Base-by-base conservation (phyloP, 345 rosid genomes). In the Gossypium longicalyx region DNA sequence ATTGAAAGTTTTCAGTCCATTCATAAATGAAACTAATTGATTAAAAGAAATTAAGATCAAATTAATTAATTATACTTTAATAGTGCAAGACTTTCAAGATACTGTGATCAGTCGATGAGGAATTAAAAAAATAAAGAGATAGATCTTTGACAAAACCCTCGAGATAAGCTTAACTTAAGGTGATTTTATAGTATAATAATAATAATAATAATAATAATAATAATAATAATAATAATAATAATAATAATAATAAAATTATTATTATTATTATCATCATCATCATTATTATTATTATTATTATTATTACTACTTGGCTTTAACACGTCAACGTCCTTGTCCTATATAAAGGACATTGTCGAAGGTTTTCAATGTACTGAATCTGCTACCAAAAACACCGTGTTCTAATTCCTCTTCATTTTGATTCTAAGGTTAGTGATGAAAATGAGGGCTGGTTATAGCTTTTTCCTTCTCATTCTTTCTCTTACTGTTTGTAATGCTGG, bases 401-500 rank as follows among this genome's bases (percentile, higher is more conserved):
- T 67, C 9, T 34, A 34, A 34, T 20, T 34, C 41, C 41, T 34
- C 41, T 34, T 34, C 41, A 34, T 34, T 34, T 34, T 34, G 7
- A 4, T 34, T 34, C 41, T 1, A 34, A 34, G 41, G 41, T 34
- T 34, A 57, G 15, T 20, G 34, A 25, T 67, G 70, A 49, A 23
- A 48, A 68, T 68, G 58, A 68, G 10, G 22, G 22, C 57, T 68
- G 43, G 22, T 9, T 23, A 48, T 16, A 1, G 43, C 72, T 48
- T 68, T 68, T 48, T 49, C 56, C 1, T 68, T 25, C 57, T 68
- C 72, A 5, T 67, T 48, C 20, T 67, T 8, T 68, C 72, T 68
- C 43, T 48, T 68, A 2, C 44, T 25, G 70, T 71, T 7, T 73
- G 61, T 13, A 62, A 73, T 62, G 76, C 45, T 15, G 58, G 57